phyloP scores from a whole-genome alignment of 345 rosid species.

The Pistacia vera region DNA sequence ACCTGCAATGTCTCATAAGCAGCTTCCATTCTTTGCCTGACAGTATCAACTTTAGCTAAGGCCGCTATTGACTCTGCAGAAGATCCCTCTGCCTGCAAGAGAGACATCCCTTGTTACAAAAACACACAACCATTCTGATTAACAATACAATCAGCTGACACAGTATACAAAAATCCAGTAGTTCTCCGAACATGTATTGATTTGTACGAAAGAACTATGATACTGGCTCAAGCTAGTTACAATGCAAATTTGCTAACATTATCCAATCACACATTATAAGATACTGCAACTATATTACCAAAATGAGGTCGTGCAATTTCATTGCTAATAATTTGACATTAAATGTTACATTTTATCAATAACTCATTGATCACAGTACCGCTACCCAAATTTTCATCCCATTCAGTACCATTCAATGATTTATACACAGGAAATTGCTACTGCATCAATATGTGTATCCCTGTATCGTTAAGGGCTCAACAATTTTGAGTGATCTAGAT shows the following conservation, averaged over 20 bases:
- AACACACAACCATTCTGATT: neutral
- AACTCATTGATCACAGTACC: neutral
- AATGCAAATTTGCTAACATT: neutral
- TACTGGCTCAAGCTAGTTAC: neutral
- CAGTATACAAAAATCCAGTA: neutral
- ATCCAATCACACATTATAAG: neutral
- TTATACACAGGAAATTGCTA: too few relatives aligned
- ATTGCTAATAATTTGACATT: neutral
- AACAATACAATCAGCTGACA: neutral
- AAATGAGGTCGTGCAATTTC: neutral
- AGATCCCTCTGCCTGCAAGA: conserved; percentile 85
- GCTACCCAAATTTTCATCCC: too few relatives aligned
- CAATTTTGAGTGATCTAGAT: neutral
- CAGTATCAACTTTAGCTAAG: conserved; percentile 90
- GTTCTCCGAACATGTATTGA: neutral
- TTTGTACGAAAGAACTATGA: neutral
- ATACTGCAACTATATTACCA: too few relatives aligned
- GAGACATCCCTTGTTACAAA: conserved; percentile 4
- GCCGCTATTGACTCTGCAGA: conserved; percentile 92
- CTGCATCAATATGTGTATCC: neutral
- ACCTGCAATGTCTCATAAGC: conserved; percentile 94
- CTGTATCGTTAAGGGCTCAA: neutral
- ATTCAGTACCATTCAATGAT: too few relatives aligned
- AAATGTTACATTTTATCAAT: neutral
- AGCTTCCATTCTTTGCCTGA: conserved; percentile 98